phyloP scores from a whole-genome alignment of 768 basidiomycete species.

The Phlegmacium glaucopus region DNA sequence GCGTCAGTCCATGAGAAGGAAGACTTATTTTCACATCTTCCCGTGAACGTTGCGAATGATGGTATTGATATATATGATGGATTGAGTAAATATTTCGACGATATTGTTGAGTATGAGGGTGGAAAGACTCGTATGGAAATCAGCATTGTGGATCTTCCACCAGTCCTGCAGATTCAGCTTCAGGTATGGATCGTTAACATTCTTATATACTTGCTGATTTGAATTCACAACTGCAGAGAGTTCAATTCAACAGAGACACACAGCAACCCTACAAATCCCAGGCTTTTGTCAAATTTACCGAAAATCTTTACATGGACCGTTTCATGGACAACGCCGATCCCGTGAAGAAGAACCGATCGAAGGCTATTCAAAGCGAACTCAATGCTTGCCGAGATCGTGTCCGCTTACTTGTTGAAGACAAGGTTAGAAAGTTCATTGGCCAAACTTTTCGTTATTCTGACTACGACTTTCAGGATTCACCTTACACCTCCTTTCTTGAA shows the following conservation, averaged over 20 bases:
- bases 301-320: constrained; percentile 87
- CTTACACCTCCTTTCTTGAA: constrained; percentile 54
- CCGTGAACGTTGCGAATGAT: constrained; percentile 88
- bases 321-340: constrained; percentile 78
- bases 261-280: constrained; percentile 94
- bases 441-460: constrained; percentile 1
- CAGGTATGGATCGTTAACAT: constrained; percentile 53
- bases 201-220: not conserved
- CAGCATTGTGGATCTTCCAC: constrained; percentile 80
- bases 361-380: constrained; percentile 66
- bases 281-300: constrained; percentile 88
- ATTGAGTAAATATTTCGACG: constrained; percentile 86
- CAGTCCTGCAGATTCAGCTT: constrained; percentile 90
- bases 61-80: constrained; percentile 94
- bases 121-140: constrained; percentile 87
- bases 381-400: constrained; percentile 63
- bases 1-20: constrained; percentile 78
- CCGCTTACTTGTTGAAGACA: constrained; percentile 63
- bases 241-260: constrained; percentile 92
- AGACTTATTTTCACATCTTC: constrained; percentile 90
- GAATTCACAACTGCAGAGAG: constrained; percentile 50
- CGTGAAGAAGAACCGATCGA: constrained; percentile 67
- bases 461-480: constrained; percentile 45
- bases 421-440: constrained; percentile 41
- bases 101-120: constrained; percentile 83